Percentiles rank a stretch among this genome's conserved stretches.
Conservation (phyloP, 2,329 filamentous ascomycete species). For the Sporothrix globosa region DNA sequence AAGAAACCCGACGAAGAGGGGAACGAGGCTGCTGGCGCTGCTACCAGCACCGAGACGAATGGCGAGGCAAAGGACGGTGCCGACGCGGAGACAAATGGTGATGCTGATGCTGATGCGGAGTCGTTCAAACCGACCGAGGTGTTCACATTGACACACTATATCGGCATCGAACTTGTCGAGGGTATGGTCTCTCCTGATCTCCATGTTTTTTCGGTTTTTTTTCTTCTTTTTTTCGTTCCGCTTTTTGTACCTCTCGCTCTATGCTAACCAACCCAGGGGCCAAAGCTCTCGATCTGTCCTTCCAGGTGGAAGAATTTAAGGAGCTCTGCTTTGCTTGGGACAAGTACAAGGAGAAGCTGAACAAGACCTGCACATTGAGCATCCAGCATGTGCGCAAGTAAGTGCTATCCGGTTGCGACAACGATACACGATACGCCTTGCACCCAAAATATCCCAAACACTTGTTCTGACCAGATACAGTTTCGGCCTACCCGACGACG, state of each 20-base stretch:
- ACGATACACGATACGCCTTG: background rate
- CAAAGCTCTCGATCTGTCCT: constrained; percentile 76
- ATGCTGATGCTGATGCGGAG: background rate
- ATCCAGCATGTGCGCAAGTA: constrained; percentile 87
- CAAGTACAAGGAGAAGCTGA: constrained; percentile 73
- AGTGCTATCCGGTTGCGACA: constrained; percentile 43
- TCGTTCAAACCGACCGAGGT: constrained; percentile 51
- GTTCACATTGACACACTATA: constrained; percentile 92
- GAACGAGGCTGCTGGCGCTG: constrained; percentile 33
- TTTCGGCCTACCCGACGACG: constrained; percentile 83
- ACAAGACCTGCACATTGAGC: constrained; percentile 63
- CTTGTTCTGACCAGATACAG: constrained; percentile 50
- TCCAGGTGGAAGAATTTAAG: constrained; percentile 85
- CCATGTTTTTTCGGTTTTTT: too few species aligned
- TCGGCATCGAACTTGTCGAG: constrained; percentile 78
- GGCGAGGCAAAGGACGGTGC: background rate
- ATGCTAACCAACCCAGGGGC: constrained; percentile 51
- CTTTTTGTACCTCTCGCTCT: background rate
- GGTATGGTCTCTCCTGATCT: constrained; percentile 55
- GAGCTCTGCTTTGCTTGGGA: constrained; percentile 75
- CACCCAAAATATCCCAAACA: background rate
- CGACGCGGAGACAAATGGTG: background rate
- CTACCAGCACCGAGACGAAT: constrained; percentile 37
- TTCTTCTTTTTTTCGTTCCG: constrained; percentile 42
- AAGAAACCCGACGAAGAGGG: constrained; percentile 54